Base-by-base conservation (phyloP, 345 rosid genomes). In the Eucalyptus paniculata region DNA sequence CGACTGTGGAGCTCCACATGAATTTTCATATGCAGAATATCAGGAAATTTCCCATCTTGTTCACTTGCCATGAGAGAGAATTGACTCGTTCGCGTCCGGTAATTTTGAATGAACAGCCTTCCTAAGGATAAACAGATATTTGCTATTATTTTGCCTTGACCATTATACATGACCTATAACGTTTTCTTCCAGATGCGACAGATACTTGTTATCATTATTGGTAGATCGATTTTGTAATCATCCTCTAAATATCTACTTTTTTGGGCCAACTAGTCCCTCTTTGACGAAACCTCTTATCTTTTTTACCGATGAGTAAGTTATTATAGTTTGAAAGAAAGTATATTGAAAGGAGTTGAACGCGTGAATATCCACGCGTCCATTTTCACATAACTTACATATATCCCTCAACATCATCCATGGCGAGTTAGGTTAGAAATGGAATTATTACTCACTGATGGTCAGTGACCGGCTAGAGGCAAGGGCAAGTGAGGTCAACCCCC, bases 291-390 rank as follows among this genome's bases (percentile, higher is more conserved):
- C 37, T n/a, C 17, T 62, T n/a, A n/a, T 65, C 24, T 8, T 34
- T 67, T 32, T 34, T 1, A 67, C 23, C 42, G 7, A 34, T 9
- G 42, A 16, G 44, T 5, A 17, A 67, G 23, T 67, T 8, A 17
- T 62, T 9, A 67, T 32, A 7, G 37, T 62, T 62, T 62, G 72
- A 15, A 30, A 26, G 67, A 4, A 60, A 60, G 32, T 26, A n/a
- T 30, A 30, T 3, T 62, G 16, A 13, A 30, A 30, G 72, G 37
- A 62, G 18, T 30, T 30, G 72, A 30, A 30, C 19, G 72, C 9
- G 5, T 30, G 16, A 6, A 62, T 15, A 14, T 6, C 18, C 18
- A 7, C 34, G 2, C 0, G 0, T 13, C 17, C 24, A 32, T 18
- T 69, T 17, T 69, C 81, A 69, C 24, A 16, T 4, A 69, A 69